Evolutionary conservation across 768 basidiomycete genomes (phyloP), one percentile per base, ranked within the genome.

Genomic region (Pulveroboletus sp.): DNA sequence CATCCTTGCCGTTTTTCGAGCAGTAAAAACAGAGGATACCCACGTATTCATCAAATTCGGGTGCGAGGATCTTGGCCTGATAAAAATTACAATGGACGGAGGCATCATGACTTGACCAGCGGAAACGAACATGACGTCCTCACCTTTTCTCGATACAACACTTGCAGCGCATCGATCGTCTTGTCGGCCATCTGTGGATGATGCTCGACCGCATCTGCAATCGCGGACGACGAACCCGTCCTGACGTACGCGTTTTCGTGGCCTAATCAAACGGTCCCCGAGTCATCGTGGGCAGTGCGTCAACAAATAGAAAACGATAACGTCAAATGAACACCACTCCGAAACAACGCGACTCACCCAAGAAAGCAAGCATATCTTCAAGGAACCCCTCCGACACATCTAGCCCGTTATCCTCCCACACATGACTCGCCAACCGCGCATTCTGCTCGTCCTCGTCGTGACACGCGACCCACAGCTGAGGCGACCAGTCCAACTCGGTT

Each of bases 371-470:
- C 11, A 98, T 70, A 39, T 75, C 73, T 1, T 66, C 62, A 0
- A 91, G 65, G 21, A 57, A 82, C 6, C 66, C 66, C 55, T 92
- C 89, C 0, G 87, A 81, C 9, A 94, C 81, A 59, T 96, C 92
- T 33, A 97, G 67, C 5, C 91, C 94, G 55, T 98, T 98, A 55
- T 97, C 96, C 47, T 96, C 95, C 94, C 94, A 98, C 9, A 90
- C 70, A 54, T 84, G 82, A 21, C 72, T 71, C 14, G 94, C 93
- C 36, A 97, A 71, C 43, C 86, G 76, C 0, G 83, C 83, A 57
- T 94, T 97, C 61, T 94, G 91, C 59, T 93, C 91, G 54, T 88
- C 86, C 46, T 82, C 83, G 51, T 98, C 96, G 57, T 97, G 92
- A 46, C 80, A 84, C 5, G 88, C 88, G 35, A 97, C 76, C 83